Evolutionary conservation across 1,284 basidiomycete genomes (phyloP).

Genomic region (Athelia sp.): DNA sequence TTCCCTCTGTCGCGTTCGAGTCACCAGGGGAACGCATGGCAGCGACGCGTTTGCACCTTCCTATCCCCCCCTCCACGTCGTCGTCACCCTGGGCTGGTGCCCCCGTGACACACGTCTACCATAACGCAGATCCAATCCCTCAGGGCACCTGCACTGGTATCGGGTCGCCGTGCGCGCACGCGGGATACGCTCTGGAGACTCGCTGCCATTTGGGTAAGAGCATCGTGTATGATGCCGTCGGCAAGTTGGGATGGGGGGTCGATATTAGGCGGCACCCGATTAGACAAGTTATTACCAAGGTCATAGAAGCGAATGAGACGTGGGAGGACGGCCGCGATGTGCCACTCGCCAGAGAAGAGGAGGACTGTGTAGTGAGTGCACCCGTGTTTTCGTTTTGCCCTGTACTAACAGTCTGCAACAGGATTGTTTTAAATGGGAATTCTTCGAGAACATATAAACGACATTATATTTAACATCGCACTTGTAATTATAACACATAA

Average conservation of each 20-base stretch:
- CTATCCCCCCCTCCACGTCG: constrained; percentile 46
- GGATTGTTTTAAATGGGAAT: constrained; percentile 76
- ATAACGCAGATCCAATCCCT: constrained; percentile 79
- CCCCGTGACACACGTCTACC: constrained; percentile 71
- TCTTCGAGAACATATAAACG: constrained; percentile 32
- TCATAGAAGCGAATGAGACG: constrained; percentile 61
- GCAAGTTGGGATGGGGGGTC: constrained; percentile 78
- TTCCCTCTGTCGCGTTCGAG: constrained; percentile 91
- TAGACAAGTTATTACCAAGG: constrained; percentile 66
- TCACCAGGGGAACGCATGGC: constrained; percentile 89
- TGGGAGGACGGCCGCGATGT: constrained; percentile 44
- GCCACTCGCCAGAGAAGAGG: constrained; percentile 45
- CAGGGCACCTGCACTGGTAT: constrained; percentile 73
- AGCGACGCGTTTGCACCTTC: constrained; percentile 82
- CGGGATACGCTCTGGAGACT: constrained; percentile 70
- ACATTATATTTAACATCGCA: too few relatives aligned
- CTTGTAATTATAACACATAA: too few relatives aligned
- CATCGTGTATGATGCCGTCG: constrained; percentile 83
- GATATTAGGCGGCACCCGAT: constrained; percentile 85
- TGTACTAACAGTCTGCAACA: constrained; percentile 19
- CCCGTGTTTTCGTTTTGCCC: constrained; percentile 1
- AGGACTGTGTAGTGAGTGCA: constrained; percentile 53
- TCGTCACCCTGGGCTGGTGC: constrained; percentile 14
- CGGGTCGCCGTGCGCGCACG: constrained; percentile 57
- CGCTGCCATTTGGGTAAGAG: constrained; percentile 66